These are phyloP conservation scores for Geotrichum fermentans DNA, from an alignment of 1,139 yeast species.

Conservation along the genomic window DNA sequence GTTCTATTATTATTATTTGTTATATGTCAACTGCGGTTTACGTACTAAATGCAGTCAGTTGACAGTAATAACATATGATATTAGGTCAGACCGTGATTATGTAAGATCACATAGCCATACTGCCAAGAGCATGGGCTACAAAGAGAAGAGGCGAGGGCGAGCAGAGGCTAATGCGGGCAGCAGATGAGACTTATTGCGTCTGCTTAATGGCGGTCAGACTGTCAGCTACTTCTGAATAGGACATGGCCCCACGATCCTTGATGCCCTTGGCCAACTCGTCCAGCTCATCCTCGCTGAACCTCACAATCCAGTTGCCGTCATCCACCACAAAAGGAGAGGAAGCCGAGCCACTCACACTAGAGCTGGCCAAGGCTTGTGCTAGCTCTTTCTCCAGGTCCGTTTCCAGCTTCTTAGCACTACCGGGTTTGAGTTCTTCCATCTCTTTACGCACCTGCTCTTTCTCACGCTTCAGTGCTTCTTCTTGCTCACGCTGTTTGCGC, in stretches of 20 bases:
- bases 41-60: no score
- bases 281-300: conserved; percentile 14
- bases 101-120: no score
- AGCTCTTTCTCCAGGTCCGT: conserved; percentile 13
- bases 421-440: conserved; percentile 16
- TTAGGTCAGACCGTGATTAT: neutral
- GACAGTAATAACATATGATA: no score
- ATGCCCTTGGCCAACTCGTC: conserved; percentile 12
- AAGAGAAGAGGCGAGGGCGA: no score
- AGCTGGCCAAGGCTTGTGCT: conserved; percentile 4
- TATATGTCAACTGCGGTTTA: no score
- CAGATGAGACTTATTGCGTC: no score
- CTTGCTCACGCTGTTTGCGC: conserved; percentile 17
- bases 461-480: conserved; percentile 7
- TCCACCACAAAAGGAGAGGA: conserved; percentile 12
- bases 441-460: conserved; percentile 12
- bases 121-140: no score
- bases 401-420: conserved; percentile 5
- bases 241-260: conserved; percentile 9
- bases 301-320: conserved; percentile 14
- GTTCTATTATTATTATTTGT: no score
- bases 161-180: no score
- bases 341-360: neutral
- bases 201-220: conserved; percentile 9
- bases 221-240: conserved; percentile 14